Percentiles rank a stretch among this genome's conserved stretches.
Evolutionary conservation across 202 grass and related monocot genomes (phyloP).

Genomic region (Cymbopogon flexuosus): DNA sequence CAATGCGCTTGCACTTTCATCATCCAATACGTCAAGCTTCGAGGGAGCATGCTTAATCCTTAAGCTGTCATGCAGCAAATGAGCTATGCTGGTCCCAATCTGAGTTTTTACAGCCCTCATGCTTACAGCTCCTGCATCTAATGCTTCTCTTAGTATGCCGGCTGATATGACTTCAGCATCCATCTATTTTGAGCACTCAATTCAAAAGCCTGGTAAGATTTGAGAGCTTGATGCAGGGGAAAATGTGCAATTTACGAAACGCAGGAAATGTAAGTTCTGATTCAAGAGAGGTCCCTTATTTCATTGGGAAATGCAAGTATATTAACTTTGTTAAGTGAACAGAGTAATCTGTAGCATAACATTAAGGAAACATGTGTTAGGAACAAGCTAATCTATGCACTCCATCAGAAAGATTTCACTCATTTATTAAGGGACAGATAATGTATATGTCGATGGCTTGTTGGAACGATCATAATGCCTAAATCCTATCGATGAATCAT

Average conservation of each 20-base stretch:
- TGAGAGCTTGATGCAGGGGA: not conserved
- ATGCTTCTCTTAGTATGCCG: slow-evolving; percentile 72
- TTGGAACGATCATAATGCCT: not conserved
- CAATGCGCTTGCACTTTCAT: slow-evolving; percentile 59
- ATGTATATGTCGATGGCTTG: not conserved
- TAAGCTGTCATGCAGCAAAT: slow-evolving; percentile 77
- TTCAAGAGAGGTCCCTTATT: not conserved
- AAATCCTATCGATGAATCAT: not conserved
- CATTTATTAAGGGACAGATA: not conserved
- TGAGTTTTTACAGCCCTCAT: slow-evolving; percentile 65
- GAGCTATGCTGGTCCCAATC: slow-evolving; percentile 52
- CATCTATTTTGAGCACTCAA: slow-evolving; percentile 55
- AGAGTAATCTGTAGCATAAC: not conserved
- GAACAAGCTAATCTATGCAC: not conserved
- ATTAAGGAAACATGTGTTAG: not conserved
- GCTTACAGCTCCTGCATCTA: slow-evolving; percentile 64
- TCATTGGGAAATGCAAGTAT: not conserved
- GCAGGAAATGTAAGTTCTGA: not conserved
- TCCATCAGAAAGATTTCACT: not conserved
- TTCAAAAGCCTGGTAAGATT: not conserved
- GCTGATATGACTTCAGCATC: slow-evolving; percentile 96
- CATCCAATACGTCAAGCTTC: slow-evolving; percentile 64
- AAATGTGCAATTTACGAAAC: not conserved
- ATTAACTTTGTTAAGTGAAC: not conserved
- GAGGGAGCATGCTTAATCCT: slow-evolving; percentile 67